Conservation (phyloP, 371 early-diverging fungal genomes). For the Mortierella polycephala region DNA sequence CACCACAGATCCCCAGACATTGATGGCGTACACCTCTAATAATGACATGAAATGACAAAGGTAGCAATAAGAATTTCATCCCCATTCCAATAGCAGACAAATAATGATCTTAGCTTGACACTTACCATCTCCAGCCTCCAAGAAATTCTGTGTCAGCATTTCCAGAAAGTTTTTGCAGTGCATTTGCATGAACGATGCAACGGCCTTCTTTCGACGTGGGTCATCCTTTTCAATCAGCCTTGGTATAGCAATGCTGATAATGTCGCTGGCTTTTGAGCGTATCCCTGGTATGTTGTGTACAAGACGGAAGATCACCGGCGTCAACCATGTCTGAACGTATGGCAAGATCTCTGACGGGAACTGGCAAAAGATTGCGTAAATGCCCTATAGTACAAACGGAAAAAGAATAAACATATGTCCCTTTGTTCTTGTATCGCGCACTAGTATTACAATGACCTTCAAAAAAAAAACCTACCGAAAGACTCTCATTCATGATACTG, state of each 20-base stretch:
- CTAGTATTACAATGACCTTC: too few relatives aligned
- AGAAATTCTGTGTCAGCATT: slow-evolving; percentile 11
- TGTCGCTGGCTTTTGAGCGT: slow-evolving; percentile 34
- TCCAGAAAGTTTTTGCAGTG: slow-evolving; percentile 18
- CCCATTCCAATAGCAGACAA: not conserved
- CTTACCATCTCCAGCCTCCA: slow-evolving; percentile 30
- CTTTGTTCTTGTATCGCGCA: not conserved
- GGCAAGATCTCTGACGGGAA: slow-evolving; percentile 32
- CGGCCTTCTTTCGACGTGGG: slow-evolving; percentile 6
- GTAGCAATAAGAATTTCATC: not conserved
- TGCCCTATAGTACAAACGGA: not conserved
- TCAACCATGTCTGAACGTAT: slow-evolving; percentile 28
- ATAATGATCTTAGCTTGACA: not conserved
- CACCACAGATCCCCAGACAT: slow-evolving; percentile 38
- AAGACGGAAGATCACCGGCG: slow-evolving; percentile 26
- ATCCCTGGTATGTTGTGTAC: slow-evolving; percentile 30
- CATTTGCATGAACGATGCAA: slow-evolving; percentile 26
- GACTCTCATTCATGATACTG: slow-evolving; percentile 26
- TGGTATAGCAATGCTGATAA: slow-evolving; percentile 19
- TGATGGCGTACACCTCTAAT: slow-evolving; percentile 43
- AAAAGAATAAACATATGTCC: not conserved
- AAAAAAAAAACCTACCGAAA: slow-evolving; percentile 10
- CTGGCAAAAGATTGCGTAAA: slow-evolving; percentile 20
- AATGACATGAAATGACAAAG: not conserved
- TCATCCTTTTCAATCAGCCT: slow-evolving; percentile 36